Evolutionary conservation across 2,329 filamentous ascomycete genomes (phyloP), one percentile per base, ranked within the genome.

Genomic region (Bipolaris gigantea): DNA sequence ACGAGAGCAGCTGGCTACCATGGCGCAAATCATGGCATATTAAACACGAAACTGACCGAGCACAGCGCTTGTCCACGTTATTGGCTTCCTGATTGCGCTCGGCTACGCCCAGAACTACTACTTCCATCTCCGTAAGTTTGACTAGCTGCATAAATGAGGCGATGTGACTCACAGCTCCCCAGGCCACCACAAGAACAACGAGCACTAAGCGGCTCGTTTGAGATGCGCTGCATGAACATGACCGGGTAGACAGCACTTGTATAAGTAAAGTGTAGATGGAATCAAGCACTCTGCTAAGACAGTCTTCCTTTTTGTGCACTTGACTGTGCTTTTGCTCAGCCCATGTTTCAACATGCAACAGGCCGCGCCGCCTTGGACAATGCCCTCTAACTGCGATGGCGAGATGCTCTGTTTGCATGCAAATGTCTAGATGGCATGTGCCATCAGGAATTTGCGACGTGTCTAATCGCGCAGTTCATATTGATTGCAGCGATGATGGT

Each of bases 161-260:
- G 18, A 30, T 40, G 34, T 58, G 61, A 74, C 61, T 62, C 30
- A 65, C 52, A 50, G 40, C 56, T 41, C 48, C 48, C 50, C 68
- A 99, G 94, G 94, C 72, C 93, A 99, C 86, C 93, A 97, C 89
- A 99, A 99, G 90, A 97, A 99, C 89, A 95, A 99, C 80, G 90
- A 91, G 84, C 94, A 99, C 84, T 99, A 95, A 66, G 66, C 60
- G 57, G 54, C 19, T 44, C 47, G 46, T 25, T 48, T 30, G 50
- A 46, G 5, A 53, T 35, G 40, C 40, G 47, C 53, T 49, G 47
- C 33, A 52, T 46, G 23, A 53, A 18, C 21, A 48, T 34, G 41
- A 38, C 45, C 50, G 59, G 57, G 57, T 48, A 61, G 60, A 59
- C 48, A 59, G 61, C 59, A 60, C 61, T 62, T 73, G 70, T 73